Base-by-base conservation (phyloP, 2,329 filamentous ascomycete genomes). In the Arachnomyces sp. region DNA sequence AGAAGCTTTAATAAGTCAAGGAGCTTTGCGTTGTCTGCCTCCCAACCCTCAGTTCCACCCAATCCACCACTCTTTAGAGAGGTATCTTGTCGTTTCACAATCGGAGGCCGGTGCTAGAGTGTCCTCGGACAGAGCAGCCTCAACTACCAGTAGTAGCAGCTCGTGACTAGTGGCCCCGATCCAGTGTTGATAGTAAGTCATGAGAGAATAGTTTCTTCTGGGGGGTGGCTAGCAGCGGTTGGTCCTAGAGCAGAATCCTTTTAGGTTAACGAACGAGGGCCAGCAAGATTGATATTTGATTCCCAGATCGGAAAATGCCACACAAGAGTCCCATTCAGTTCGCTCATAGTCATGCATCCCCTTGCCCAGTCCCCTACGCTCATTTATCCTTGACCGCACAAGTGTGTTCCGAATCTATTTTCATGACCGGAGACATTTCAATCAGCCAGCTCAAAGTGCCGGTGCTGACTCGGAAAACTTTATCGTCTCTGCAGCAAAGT, bases 401-500 rank as follows among this genome's bases (percentile, higher is more conserved):
- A 18, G 17, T 34, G 44, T 53, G 51, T 51, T 44, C 47, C 50
- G 49, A 43, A 48, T 18, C 44, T 45, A 37, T 54, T 49, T 57
- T 52, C 52, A 25, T 25, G 21, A 25, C 21, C 9, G 21, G 21
- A 9, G 5, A 9, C 21, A 5, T 25, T 25, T 4, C 29, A 35
- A 35, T 32, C 39, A 44, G 30, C 29, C 40, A 33, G 36, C 16
- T 28, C 13, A 31, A 30, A 28, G 36, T 40, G 33, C 36, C 34
- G 35, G 30, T 16, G 11, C 18, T 28, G 13, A 15, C 21, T 37
- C 39, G 25, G 42, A 33, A 33, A 37, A 31, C 12, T 13, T 17
- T 48, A 50, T 49, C 44, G 47, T 44, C 45, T 44, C 53, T 44
- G 49, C 56, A 57, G 60, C 53, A 54, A 59, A 52, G 40, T 49